phyloP scores from a whole-genome alignment of 2,329 filamentous ascomycete genomes.

The Aspergillus thermomutatus region DNA sequence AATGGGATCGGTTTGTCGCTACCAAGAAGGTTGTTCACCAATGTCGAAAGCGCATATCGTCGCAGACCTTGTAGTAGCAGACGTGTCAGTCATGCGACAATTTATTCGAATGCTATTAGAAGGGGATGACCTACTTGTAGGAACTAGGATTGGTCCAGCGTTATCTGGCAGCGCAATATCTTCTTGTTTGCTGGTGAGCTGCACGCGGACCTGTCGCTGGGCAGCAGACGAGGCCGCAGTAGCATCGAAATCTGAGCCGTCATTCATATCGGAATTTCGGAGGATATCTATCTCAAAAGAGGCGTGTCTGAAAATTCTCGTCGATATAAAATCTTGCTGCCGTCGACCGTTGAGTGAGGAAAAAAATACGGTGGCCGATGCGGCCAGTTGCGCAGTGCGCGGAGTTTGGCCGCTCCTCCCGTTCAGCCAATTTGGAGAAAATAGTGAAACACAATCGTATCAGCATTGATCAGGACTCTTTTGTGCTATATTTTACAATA shows the following conservation, averaged over 20 bases:
- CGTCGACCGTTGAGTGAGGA: constrained; percentile 11
- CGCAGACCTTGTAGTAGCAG: constrained; percentile 45
- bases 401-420: constrained; percentile 24
- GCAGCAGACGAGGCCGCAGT: constrained; percentile 18
- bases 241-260: constrained; percentile 16
- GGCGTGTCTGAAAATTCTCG: not conserved
- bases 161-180: constrained; percentile 54
- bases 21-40: constrained; percentile 60
- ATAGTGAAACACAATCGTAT: not conserved
- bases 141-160: constrained; percentile 55
- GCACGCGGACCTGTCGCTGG: constrained; percentile 52
- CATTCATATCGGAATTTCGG: constrained; percentile 23
- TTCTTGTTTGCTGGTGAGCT: constrained; percentile 51
- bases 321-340: not conserved
- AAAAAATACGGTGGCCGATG: constrained; percentile 41
- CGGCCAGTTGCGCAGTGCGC: constrained; percentile 39
- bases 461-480: not conserved
- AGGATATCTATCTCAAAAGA: not conserved
- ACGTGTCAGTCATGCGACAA: constrained; percentile 8
- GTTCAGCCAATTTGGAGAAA: not conserved
- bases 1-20: constrained; percentile 56
- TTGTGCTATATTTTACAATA: not conserved
- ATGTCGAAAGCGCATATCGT: constrained; percentile 58
- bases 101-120: not conserved
- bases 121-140: constrained; percentile 45